A percentile compares a stretch with the other conserved stretches of the same genome.
Conservation (phyloP, 257 asterid genomes). For the Penstemon barbatus region DNA sequence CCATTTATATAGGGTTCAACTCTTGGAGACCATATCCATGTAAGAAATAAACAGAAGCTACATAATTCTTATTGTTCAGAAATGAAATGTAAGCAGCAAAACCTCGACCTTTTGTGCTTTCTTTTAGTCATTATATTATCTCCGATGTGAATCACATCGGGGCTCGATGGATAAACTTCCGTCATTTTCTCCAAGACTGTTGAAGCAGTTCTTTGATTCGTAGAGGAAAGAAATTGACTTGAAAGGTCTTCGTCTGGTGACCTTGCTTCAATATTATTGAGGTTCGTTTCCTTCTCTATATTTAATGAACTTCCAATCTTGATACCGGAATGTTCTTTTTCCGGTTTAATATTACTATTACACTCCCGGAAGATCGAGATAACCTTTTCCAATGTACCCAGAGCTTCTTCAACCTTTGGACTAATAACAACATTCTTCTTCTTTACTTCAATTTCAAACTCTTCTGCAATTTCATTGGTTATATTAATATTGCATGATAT, state of each 20-base stretch:
- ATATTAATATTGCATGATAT: slow-evolving; percentile 15
- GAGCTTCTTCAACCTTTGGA: slow-evolving; percentile 48
- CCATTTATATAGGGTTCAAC: no score
- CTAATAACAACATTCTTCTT: slow-evolving; percentile 35
- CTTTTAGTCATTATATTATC: slow-evolving; percentile 32
- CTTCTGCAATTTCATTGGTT: slow-evolving; percentile 30
- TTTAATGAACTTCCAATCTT: slow-evolving; percentile 14
- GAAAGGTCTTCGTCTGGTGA: slow-evolving; percentile 45
- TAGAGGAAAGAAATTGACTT: slow-evolving; percentile 27
- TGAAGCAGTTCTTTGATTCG: slow-evolving; percentile 23
- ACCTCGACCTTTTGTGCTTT: slow-evolving; percentile 33
- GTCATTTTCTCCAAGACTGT: slow-evolving; percentile 25
- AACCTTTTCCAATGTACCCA: slow-evolving; percentile 63
- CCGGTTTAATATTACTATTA: slow-evolving; percentile 30
- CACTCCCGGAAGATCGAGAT: slow-evolving; percentile 50
- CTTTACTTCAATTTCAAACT: slow-evolving; percentile 21
- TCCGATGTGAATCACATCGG: slow-evolving; percentile 24
- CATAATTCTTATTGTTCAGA: slow-evolving; percentile 26
- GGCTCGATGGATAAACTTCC: slow-evolving; percentile 8
- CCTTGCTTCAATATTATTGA: slow-evolving; percentile 58
- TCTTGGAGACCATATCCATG: not conserved
- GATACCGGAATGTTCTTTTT: slow-evolving; percentile 17
- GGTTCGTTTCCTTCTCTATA: slow-evolving; percentile 49
- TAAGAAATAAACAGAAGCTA: not conserved
- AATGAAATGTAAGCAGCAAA: slow-evolving; percentile 47